These are phyloP conservation scores for Achaetomiella virescens DNA, from an alignment of 495 filamentous ascomycete species.

Conservation along the genomic window DNA sequence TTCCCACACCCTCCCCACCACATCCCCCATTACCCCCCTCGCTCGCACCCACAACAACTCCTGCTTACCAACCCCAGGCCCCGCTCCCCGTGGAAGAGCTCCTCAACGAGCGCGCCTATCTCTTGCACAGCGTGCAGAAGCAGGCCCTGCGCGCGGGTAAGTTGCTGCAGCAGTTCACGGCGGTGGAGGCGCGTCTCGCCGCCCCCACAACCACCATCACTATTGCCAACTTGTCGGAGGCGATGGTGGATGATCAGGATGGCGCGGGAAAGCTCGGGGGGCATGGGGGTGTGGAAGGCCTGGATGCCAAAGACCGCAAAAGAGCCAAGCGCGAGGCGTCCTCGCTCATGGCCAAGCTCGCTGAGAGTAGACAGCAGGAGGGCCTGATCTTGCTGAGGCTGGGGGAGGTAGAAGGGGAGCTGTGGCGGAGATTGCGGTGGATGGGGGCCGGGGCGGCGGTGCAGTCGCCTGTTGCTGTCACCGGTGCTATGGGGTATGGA, in stretches of 20 bases:
- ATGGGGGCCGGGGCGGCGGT: conserved; percentile 10
- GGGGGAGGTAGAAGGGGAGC: conserved; percentile 40
- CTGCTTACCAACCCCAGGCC: conserved; percentile 14
- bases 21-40: not conserved
- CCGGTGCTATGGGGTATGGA: too few relatives aligned
- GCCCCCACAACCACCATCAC: not conserved
- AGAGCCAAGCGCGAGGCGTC: conserved; percentile 13
- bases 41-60: conserved; percentile 3
- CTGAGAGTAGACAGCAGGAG: conserved; percentile 36
- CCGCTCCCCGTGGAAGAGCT: conserved; percentile 34
- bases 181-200: conserved; percentile 21
- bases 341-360: conserved; percentile 21
- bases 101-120: conserved; percentile 35
- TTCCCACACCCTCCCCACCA: too few relatives aligned
- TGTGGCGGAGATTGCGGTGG: conserved; percentile 35
- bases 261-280: too few relatives aligned
- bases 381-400: conserved; percentile 33
- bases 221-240: not conserved
- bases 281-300: not conserved
- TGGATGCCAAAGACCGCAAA: not conserved
- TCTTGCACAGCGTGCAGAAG: conserved; percentile 32
- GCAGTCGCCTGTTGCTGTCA: not conserved
- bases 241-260: too few relatives aligned
- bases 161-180: conserved; percentile 28
- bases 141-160: conserved; percentile 29